Percentiles rank a stretch among this genome's conserved stretches.
phyloP scores from a whole-genome alignment of 495 filamentous ascomycete species.

The Hypoxylon perforatum region DNA sequence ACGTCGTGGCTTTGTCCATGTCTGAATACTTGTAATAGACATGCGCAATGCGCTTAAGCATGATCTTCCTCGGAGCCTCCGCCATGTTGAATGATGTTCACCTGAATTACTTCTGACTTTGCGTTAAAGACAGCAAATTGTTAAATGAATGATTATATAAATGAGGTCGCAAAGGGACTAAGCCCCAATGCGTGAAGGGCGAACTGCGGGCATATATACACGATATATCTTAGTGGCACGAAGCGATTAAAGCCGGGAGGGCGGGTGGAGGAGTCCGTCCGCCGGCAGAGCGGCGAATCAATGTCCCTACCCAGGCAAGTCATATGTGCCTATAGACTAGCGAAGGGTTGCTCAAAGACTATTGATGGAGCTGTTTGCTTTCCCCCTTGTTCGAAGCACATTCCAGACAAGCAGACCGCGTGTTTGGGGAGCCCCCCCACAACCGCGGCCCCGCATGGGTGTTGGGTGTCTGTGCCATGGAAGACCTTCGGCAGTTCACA shows the following conservation, averaged over 20 bases:
- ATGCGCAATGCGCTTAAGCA: slow-evolving; percentile 64
- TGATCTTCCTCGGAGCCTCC: slow-evolving; percentile 52
- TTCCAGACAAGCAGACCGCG: slow-evolving; percentile 2
- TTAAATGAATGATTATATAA: not conserved
- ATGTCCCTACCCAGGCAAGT: slow-evolving; percentile 21
- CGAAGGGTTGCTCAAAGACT: slow-evolving; percentile 7
- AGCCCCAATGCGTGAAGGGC: not conserved
- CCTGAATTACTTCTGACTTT: not conserved
- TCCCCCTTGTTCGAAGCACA: slow-evolving; percentile 7
- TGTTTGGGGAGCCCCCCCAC: slow-evolving; percentile 22
- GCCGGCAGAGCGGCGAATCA: slow-evolving; percentile 28
- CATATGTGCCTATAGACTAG: not conserved
- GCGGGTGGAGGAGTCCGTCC: slow-evolving; percentile 45
- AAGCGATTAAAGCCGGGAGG: slow-evolving; percentile 36
- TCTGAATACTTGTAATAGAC: slow-evolving; percentile 68
- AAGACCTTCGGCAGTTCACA: slow-evolving; percentile 38
- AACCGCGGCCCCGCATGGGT: slow-evolving; percentile 38
- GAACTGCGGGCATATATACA: slow-evolving; percentile 21
- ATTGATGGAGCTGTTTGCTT: slow-evolving; percentile 5
- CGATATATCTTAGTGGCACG: slow-evolving; percentile 7
- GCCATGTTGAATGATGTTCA: slow-evolving; percentile 33
- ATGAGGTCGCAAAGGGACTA: slow-evolving; percentile 7
- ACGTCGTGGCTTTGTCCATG: slow-evolving; percentile 59
- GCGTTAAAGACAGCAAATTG: not conserved
- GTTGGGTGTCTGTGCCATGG: slow-evolving; percentile 31